Conservation (phyloP, 2,329 filamentous ascomycete genomes). For the Fusarium anguioides region DNA sequence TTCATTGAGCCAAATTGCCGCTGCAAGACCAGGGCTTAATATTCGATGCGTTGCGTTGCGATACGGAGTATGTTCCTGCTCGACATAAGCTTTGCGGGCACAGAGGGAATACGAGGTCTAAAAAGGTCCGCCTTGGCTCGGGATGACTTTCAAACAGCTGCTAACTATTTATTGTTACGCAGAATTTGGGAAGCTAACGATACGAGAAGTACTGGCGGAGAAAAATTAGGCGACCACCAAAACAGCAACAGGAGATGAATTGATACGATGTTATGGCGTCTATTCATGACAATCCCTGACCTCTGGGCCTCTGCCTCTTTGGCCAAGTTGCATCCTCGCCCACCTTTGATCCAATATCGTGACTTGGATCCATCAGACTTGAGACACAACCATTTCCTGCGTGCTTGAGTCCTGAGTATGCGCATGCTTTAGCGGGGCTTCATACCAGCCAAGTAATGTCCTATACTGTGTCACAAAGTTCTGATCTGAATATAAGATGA, state of each 20-base stretch:
- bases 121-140: conserved; percentile 12
- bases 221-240: not conserved
- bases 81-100: conserved; percentile 28
- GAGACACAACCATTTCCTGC: not conserved
- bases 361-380: not conserved
- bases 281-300: not conserved
- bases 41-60: conserved; percentile 5
- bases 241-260: not conserved
- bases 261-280: not conserved
- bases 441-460: conserved; percentile 9
- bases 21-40: conserved; percentile 12
- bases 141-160: not conserved
- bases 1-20: conserved; percentile 9
- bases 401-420: not conserved
- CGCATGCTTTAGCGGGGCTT: conserved; percentile 7
- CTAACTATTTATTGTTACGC: conserved; percentile 17
- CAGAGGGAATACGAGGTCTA: conserved; percentile 39
- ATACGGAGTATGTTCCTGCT: conserved; percentile 13
- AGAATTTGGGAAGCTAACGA: conserved; percentile 12
- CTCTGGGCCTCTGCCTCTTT: not conserved
- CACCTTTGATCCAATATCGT: not conserved
- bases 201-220: conserved; percentile 6
- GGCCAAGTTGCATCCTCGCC: not conserved
- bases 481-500: too few relatives aligned
- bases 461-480: not conserved